Percentiles rank a stretch among this genome's conserved stretches.
Conservation (phyloP, 345 rosid genomes). For the Erucastrum elatum region DNA sequence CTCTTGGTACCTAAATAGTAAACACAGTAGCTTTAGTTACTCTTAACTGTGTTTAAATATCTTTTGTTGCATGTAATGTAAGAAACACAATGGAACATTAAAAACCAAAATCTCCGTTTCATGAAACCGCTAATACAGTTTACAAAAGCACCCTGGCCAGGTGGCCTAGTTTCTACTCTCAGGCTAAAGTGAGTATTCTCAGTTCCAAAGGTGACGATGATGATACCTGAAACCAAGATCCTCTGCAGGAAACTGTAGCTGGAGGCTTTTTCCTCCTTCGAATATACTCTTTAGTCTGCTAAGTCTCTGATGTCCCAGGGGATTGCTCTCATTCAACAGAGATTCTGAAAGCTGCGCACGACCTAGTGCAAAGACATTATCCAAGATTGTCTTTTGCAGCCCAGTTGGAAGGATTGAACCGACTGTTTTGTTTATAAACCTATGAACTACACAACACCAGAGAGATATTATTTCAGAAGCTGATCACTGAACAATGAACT, state of each 20-base stretch:
- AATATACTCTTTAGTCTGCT: conserved; percentile 63
- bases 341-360: conserved; percentile 84
- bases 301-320: conserved; percentile 77
- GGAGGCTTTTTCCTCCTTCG: conserved; percentile 92
- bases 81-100: conserved; percentile 20
- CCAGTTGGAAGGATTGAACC: conserved; percentile 73
- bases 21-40: conserved; percentile 16
- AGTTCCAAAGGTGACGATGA: conserved; percentile 9
- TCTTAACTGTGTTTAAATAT: background rate
- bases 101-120: background rate
- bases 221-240: conserved; percentile 96
- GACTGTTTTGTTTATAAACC: conserved; percentile 49
- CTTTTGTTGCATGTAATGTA: background rate
- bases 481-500: conserved; percentile 9
- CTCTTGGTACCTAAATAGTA: conserved; percentile 57
- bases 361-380: conserved; percentile 74
- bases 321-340: conserved; percentile 73
- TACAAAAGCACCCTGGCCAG: conserved; percentile 1
- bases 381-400: conserved; percentile 69
- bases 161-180: background rate
- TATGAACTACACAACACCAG: conserved; percentile 59
- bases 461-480: conserved; percentile 9
- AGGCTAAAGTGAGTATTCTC: background rate
- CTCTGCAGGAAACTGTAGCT: conserved; percentile 96
- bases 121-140: background rate